These are phyloP conservation scores for Ceratocystis diversiconidia DNA, from an alignment of 2,329 filamentous ascomycete species.

Conservation along the genomic window DNA sequence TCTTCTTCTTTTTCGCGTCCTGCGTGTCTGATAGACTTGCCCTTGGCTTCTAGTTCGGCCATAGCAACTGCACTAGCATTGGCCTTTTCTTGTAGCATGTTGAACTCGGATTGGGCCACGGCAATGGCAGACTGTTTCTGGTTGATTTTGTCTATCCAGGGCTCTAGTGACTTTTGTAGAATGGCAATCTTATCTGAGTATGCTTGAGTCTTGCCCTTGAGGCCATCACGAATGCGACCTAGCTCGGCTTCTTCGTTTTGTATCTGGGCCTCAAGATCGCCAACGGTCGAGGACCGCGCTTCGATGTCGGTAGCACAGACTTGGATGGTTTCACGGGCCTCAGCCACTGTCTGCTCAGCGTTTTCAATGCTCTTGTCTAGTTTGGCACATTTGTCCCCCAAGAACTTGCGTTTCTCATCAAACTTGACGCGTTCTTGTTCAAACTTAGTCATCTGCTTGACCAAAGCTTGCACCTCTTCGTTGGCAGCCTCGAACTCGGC, in stretches of 20 bases:
- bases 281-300: conserved; percentile 59
- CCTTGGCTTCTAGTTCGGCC: conserved; percentile 69
- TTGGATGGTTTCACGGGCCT: conserved; percentile 64
- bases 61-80: conserved; percentile 76
- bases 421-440: conserved; percentile 97
- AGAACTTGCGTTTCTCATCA: conserved; percentile 93
- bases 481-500: conserved; percentile 75
- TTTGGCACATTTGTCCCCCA: conserved; percentile 84
- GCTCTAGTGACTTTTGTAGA: conserved; percentile 89
- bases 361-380: conserved; percentile 74
- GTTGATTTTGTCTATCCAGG: conserved; percentile 94
- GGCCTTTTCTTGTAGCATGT: conserved; percentile 78
- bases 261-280: conserved; percentile 60
- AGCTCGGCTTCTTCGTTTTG: conserved; percentile 70
- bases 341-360: conserved; percentile 57
- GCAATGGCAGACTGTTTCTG: conserved; percentile 89
- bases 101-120: conserved; percentile 85
- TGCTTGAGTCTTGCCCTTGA: conserved; percentile 91
- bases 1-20: conserved; percentile 57
- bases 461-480: conserved; percentile 61
- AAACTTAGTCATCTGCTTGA: conserved; percentile 81
- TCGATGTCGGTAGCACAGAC: conserved; percentile 68
- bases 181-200: conserved; percentile 83
- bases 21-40: conserved; percentile 56
- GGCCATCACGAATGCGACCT: conserved; percentile 62